A percentile compares a stretch with the other conserved stretches of the same genome.
Evolutionary conservation across 768 basidiomycete species (phyloP).

Genomic region (Clathrus columnatus): DNA sequence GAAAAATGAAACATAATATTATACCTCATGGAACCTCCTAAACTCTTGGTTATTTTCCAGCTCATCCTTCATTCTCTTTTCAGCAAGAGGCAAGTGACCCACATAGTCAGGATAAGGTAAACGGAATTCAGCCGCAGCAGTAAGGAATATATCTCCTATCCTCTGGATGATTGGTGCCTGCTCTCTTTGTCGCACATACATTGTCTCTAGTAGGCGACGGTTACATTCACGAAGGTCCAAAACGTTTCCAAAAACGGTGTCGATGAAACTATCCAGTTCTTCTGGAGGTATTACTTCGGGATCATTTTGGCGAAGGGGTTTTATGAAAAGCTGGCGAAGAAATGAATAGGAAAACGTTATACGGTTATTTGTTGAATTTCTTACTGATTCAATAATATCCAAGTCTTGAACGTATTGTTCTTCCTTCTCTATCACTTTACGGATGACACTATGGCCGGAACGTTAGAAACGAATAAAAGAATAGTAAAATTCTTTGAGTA

Average conservation of each 20-base stretch:
- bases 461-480: neutral
- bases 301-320: conserved; percentile 38
- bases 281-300: conserved; percentile 41
- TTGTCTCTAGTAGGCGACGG: conserved; percentile 70
- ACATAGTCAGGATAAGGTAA: conserved; percentile 77
- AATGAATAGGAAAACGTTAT: neutral
- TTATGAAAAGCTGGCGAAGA: conserved; percentile 25
- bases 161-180: conserved; percentile 73
- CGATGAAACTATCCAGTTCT: conserved; percentile 74
- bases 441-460: conserved; percentile 42
- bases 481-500: neutral
- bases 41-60: conserved; percentile 73
- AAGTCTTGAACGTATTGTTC: conserved; percentile 86
- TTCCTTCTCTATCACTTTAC: conserved; percentile 82
- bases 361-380: conserved; percentile 18
- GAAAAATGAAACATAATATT: conserved; percentile 3
- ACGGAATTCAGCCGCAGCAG: conserved; percentile 81
- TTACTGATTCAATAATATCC: conserved; percentile 67
- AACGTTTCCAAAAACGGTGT: conserved; percentile 85
- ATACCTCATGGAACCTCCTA: conserved; percentile 76
- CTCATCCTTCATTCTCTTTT: conserved; percentile 83
- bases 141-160: conserved; percentile 85
- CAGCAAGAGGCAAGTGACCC: conserved; percentile 76
- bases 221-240: conserved; percentile 81
- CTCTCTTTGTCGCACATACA: conserved; percentile 80